phyloP scores from a whole-genome alignment of 192 early-diverging fungal genomes.

The Backusella liffmaniae region DNA sequence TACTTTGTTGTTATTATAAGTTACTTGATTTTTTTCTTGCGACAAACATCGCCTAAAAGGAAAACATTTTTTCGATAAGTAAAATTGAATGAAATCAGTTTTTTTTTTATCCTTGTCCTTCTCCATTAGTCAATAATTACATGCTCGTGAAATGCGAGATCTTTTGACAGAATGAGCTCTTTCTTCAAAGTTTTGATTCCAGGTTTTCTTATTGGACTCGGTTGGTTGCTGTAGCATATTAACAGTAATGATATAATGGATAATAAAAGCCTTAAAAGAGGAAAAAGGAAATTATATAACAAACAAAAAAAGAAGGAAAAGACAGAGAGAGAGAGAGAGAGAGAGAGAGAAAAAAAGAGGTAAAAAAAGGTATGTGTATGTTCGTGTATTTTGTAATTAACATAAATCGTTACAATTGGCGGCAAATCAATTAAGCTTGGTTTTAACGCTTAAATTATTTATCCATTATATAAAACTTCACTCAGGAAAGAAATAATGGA shows the following conservation, averaged over 20 bases:
- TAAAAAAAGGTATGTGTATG: neutral
- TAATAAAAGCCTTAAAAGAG: neutral
- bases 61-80: neutral
- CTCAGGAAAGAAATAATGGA: neutral
- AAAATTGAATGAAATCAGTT: neutral
- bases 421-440: constrained; percentile 2
- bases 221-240: neutral
- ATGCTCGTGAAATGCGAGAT: constrained; percentile 23
- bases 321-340: neutral
- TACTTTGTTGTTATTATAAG: neutral
- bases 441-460: neutral
- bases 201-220: neutral
- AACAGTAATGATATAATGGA: neutral
- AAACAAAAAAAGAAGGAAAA: neutral
- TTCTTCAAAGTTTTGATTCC: neutral
- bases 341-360: neutral
- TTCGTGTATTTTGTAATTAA: neutral
- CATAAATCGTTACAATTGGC: neutral
- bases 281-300: neutral
- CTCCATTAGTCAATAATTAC: constrained; percentile 10
- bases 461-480: neutral
- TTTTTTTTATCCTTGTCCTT: neutral
- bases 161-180: constrained; percentile 6
- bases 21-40: constrained; percentile 34
- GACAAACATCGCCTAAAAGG: constrained; percentile 32